phyloP scores from a whole-genome alignment of 1,139 yeast genomes.

The Magnusiomyces suaveolens region DNA sequence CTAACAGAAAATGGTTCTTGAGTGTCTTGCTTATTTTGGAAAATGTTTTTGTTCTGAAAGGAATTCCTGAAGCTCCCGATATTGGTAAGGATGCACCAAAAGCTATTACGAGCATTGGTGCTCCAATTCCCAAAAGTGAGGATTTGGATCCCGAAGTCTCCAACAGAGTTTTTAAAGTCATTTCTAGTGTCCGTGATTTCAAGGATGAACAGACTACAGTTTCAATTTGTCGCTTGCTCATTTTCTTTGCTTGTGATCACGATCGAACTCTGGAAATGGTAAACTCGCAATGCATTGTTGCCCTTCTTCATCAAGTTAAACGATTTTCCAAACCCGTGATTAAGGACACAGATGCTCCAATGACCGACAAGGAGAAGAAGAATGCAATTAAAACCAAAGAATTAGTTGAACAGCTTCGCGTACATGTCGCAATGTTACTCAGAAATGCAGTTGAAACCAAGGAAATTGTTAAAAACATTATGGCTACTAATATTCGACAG shows the following conservation, averaged over 20 bases:
- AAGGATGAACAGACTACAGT: conserved; percentile 41
- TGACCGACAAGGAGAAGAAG: background rate
- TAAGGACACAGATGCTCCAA: background rate
- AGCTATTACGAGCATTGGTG: background rate
- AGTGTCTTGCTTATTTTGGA: conserved; percentile 28
- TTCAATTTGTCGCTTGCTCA: conserved; percentile 44
- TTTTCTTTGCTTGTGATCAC: conserved; percentile 44
- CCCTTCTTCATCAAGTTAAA: conserved; percentile 28
- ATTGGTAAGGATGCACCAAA: conserved; percentile 1
- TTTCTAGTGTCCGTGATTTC: conserved; percentile 37
- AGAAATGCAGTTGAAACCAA: conserved; percentile 64
- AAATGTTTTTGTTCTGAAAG: conserved; percentile 20
- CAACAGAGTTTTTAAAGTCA: conserved; percentile 36
- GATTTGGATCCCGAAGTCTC: conserved; percentile 30
- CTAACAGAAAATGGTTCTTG: conserved; percentile 27
- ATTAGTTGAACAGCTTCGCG: conserved; percentile 27
- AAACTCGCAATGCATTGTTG: conserved; percentile 35
- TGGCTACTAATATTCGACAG: conserved; percentile 33
- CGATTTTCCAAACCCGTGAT: conserved; percentile 23
- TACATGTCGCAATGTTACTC: conserved; percentile 37
- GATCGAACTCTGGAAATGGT: conserved; percentile 36
- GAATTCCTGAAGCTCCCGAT: conserved; percentile 17
- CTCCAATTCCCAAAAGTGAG: conserved; percentile 8
- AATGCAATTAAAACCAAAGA: conserved; percentile 5
- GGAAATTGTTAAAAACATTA: conserved; percentile 41